phyloP scores from a whole-genome alignment of 257 asterid species.

The Solanum lycopersicoides region DNA sequence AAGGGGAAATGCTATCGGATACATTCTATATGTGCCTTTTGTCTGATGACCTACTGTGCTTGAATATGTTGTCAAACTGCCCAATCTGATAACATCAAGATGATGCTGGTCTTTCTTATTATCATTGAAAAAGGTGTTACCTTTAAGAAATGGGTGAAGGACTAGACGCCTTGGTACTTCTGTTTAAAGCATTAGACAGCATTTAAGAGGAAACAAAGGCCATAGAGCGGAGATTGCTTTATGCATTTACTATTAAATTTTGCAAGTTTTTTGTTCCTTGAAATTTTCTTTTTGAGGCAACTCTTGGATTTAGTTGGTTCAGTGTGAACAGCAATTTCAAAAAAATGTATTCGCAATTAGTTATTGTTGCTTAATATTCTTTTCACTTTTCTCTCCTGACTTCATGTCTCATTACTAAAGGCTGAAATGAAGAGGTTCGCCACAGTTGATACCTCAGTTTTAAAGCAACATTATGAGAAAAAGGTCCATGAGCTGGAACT shows the following conservation, averaged over 20 bases:
- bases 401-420: slow-evolving; percentile 22
- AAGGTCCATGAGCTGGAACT: slow-evolving; percentile 85
- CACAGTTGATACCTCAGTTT: slow-evolving; percentile 58
- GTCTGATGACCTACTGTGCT: background rate
- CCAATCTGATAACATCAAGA: background rate
- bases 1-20: background rate
- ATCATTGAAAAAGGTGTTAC: background rate
- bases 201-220: background rate
- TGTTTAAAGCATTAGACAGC: background rate
- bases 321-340: background rate
- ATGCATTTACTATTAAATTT: background rate
- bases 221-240: background rate
- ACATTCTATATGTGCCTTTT: background rate
- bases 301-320: background rate
- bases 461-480: slow-evolving; percentile 88
- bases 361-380: background rate
- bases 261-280: background rate
- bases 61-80: background rate
- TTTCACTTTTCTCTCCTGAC: background rate
- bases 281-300: background rate
- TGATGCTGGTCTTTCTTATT: background rate
- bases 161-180: background rate
- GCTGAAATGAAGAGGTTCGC: slow-evolving; percentile 86
- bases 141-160: background rate
- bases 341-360: background rate